These are phyloP conservation scores for Lentinula sp. DNA, from an alignment of 768 basidiomycete genomes.

Conservation along the genomic window DNA sequence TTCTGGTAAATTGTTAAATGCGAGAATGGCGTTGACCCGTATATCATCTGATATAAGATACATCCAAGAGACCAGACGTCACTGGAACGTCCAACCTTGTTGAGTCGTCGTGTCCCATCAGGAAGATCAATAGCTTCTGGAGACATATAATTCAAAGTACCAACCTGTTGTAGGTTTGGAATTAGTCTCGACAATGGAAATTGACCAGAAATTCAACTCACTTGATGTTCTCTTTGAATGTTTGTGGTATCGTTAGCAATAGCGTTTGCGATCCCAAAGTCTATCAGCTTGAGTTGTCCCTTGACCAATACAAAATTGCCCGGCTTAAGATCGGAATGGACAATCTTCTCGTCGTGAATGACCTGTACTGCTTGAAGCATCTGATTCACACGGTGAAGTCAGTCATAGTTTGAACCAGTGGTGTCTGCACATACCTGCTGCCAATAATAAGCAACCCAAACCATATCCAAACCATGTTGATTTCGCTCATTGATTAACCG, in stretches of 20 bases:
- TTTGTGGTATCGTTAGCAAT: conserved; percentile 99
- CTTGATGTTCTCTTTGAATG: conserved; percentile 94
- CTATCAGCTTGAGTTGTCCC: conserved; percentile 93
- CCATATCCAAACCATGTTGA: conserved; percentile 82
- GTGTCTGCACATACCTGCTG: conserved; percentile 63
- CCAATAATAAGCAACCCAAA: conserved; percentile 95
- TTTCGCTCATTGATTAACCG: conserved; percentile 78
- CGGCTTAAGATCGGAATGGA: conserved; percentile 97
- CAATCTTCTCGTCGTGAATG: conserved; percentile 97
- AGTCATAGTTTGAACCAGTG: not conserved
- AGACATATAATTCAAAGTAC: conserved; percentile 98
- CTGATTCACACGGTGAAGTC: conserved; percentile 30
- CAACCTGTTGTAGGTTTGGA: conserved; percentile 50
- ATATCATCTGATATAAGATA: conserved; percentile 98
- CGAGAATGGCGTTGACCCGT: conserved; percentile 89
- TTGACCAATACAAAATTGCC: conserved; percentile 97
- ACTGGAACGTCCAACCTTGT: conserved; percentile 88
- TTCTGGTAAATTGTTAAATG: conserved; percentile 79
- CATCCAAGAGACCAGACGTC: conserved; percentile 98
- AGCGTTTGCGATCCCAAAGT: conserved; percentile 99
- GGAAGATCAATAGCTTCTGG: conserved; percentile 92
- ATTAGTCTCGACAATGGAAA: not conserved
- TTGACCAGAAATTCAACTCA: conserved; percentile 23
- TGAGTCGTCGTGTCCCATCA: conserved; percentile 76
- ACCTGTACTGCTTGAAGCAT: conserved; percentile 99